Evolutionary conservation across 805 yeast species (phyloP).

Genomic region (Yarrowia yakushimensis): DNA sequence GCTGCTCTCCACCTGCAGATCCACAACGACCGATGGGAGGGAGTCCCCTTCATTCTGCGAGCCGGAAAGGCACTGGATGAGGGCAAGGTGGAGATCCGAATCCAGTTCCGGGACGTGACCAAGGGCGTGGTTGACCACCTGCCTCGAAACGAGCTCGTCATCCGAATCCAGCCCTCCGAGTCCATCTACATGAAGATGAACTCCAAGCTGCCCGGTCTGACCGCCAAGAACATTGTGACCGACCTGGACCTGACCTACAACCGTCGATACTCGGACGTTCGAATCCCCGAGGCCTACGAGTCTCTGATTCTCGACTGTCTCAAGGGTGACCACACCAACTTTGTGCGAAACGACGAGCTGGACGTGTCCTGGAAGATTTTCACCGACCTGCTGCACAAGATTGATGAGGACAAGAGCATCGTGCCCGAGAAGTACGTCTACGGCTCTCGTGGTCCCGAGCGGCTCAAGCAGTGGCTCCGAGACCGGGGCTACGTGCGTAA

Average conservation of each 20-base stretch:
- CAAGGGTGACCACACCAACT: constrained; percentile 92
- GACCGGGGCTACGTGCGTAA: constrained; percentile 71
- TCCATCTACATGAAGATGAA: constrained; percentile 91
- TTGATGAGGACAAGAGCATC: constrained; percentile 61
- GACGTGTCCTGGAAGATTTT: constrained; percentile 90
- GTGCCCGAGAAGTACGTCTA: constrained; percentile 70
- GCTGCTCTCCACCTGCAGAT: constrained; percentile 80
- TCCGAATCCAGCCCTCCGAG: constrained; percentile 92
- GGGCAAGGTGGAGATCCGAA: constrained; percentile 90
- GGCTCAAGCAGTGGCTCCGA: constrained; percentile 56
- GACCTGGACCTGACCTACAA: constrained; percentile 88
- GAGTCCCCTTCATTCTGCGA: constrained; percentile 91
- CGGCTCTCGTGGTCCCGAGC: constrained; percentile 86
- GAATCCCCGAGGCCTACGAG: constrained; percentile 98
- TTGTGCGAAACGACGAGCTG: constrained; percentile 96
- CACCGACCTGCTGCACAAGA: constrained; percentile 80
- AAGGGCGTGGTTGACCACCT: constrained; percentile 76
- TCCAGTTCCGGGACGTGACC: constrained; percentile 85
- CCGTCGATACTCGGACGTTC: constrained; percentile 75
- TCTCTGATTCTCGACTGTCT: constrained; percentile 87
- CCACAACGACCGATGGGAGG: constrained; percentile 95
- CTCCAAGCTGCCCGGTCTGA: constrained; percentile 88
- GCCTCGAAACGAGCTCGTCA: constrained; percentile 88
- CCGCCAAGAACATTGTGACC: constrained; percentile 75
- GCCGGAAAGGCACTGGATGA: constrained; percentile 98